Percentiles rank a stretch among this genome's conserved stretches.
These are phyloP conservation scores for Neonectria neomacrospora DNA, from an alignment of 2,329 filamentous ascomycete genomes.

Conservation along the genomic window DNA sequence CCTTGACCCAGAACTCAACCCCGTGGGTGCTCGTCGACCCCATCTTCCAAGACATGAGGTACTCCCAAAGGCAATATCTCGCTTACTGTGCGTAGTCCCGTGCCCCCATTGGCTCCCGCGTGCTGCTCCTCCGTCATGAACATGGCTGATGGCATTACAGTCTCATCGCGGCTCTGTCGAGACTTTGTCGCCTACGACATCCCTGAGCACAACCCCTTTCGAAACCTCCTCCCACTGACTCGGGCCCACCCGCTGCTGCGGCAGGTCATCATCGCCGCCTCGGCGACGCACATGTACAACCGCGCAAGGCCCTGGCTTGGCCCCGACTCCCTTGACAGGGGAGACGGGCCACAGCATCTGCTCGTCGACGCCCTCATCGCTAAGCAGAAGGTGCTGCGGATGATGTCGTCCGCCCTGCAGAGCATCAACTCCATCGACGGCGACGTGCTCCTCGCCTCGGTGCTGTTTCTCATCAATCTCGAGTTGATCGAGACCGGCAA, in stretches of 20 bases:
- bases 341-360: conserved; percentile 43
- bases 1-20: conserved; percentile 30
- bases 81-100: conserved; percentile 52
- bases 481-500: conserved; percentile 62
- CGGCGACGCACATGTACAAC: conserved; percentile 61
- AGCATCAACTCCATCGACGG: conserved; percentile 51
- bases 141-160: conserved; percentile 46
- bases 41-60: conserved; percentile 64
- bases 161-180: conserved; percentile 61
- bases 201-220: conserved; percentile 58
- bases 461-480: conserved; percentile 62
- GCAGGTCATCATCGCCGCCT: conserved; percentile 60
- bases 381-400: conserved; percentile 57
- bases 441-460: conserved; percentile 57
- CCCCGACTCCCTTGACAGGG: conserved; percentile 41
- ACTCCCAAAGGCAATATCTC: conserved; percentile 55
- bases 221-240: conserved; percentile 56
- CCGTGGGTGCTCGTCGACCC: conserved; percentile 57
- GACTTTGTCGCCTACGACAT: conserved; percentile 62
- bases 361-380: conserved; percentile 58
- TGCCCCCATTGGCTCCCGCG: conserved; percentile 15
- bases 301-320: conserved; percentile 50
- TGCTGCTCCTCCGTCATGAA: conserved; percentile 7
- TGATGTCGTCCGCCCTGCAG: conserved; percentile 55
- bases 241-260: conserved; percentile 55